Conservation (phyloP, 805 yeast genomes). For the Myxozyma lipomycoides region DNA sequence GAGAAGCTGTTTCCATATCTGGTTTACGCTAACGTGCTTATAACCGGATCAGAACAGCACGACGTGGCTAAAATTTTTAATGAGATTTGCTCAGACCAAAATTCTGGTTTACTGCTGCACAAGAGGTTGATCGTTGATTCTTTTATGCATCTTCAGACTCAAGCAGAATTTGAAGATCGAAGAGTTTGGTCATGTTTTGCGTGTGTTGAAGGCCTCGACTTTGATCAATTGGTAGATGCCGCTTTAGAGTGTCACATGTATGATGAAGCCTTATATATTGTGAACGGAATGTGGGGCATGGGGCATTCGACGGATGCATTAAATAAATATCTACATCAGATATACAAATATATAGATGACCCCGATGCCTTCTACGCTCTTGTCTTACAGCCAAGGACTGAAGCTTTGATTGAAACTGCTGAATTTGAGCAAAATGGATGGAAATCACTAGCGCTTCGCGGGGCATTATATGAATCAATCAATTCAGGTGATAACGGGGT, state of each 20-base stretch:
- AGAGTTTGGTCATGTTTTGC: conserved; percentile 28
- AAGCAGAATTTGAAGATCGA: conserved; percentile 5
- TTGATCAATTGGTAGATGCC: conserved; percentile 20
- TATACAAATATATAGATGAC: conserved; percentile 57
- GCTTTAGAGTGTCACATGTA: conserved; percentile 32
- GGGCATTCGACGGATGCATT: conserved; percentile 16
- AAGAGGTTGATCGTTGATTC: conserved; percentile 17
- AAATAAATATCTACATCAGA: conserved; percentile 29
- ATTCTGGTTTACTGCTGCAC: conserved; percentile 3
- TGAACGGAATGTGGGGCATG: conserved; percentile 34
- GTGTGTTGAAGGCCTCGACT: conserved; percentile 25
- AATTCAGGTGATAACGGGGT: conserved; percentile 39
- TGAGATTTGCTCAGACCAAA: background rate
- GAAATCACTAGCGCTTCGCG: conserved; percentile 50
- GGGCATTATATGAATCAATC: conserved; percentile 43
- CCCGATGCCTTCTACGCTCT: conserved; percentile 62
- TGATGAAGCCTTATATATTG: conserved; percentile 36
- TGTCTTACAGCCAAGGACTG: conserved; percentile 54
- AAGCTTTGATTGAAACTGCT: conserved; percentile 41
- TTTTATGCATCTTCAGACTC: conserved; percentile 20
- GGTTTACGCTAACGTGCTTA: conserved; percentile 4
- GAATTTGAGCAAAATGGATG: conserved; percentile 28
- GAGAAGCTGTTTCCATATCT: conserved; percentile 6
- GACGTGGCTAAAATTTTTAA: conserved; percentile 11
- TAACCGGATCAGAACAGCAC: background rate